phyloP scores from a whole-genome alignment of 2,329 filamentous ascomycete genomes.

The Bipolaris sorokiniana region DNA sequence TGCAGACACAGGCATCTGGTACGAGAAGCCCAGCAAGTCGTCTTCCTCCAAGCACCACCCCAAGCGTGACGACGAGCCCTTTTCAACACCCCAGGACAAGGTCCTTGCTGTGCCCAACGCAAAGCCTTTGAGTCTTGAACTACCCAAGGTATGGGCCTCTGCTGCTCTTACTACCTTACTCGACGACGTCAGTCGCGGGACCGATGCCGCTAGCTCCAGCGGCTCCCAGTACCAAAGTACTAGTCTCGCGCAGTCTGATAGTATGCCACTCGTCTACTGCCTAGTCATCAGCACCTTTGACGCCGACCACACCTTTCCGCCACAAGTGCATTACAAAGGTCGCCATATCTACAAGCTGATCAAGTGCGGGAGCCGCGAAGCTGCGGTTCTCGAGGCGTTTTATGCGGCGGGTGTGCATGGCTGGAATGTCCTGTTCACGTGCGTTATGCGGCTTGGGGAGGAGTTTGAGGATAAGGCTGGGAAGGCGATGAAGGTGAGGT shows the following conservation, averaged over 20 bases:
- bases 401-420: constrained; percentile 39
- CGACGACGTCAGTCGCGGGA: constrained; percentile 31
- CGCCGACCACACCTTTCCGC: constrained; percentile 20
- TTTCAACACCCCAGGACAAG: constrained; percentile 13
- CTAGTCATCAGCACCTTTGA: constrained; percentile 37
- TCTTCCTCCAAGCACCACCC: constrained; percentile 20
- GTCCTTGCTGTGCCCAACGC: constrained; percentile 21
- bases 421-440: constrained; percentile 43
- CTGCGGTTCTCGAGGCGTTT: constrained; percentile 38
- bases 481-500: constrained; percentile 26
- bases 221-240: too few relatives aligned
- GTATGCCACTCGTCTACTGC: constrained; percentile 32
- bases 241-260: too few relatives aligned
- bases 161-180: constrained; percentile 36
- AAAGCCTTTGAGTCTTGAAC: constrained; percentile 29
- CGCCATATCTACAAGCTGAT: constrained; percentile 39
- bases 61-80: constrained; percentile 1
- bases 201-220: not conserved
- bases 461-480: constrained; percentile 27
- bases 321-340: constrained; percentile 22
- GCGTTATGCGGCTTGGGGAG: constrained; percentile 36
- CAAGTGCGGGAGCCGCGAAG: constrained; percentile 42
- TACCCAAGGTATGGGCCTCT: constrained; percentile 39
- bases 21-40: constrained; percentile 32
- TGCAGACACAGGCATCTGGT: constrained; percentile 38